Conservation (phyloP, 192 early-diverging fungal species). For the Podila epigama region DNA sequence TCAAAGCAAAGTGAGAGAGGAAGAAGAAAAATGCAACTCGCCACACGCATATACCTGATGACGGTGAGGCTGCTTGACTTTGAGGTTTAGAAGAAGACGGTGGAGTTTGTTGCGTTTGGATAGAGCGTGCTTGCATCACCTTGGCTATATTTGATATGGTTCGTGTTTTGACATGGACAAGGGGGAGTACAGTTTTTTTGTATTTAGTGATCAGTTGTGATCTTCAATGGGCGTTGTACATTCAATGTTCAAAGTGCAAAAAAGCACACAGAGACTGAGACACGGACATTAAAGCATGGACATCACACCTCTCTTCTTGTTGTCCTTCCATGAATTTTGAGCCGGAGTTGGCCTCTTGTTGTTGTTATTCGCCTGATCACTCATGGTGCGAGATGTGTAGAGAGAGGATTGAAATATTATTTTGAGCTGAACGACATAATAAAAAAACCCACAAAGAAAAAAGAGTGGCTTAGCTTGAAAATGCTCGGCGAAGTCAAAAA, state of each 20-base stretch:
- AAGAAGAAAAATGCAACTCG: too few relatives aligned
- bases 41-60: not conserved
- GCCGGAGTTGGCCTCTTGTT: slow-evolving; percentile 32
- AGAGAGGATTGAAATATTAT: not conserved
- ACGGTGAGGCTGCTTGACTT: not conserved
- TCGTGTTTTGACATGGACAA: too few relatives aligned
- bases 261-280: too few relatives aligned
- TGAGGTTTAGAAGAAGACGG: slow-evolving; percentile 2
- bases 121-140: slow-evolving; percentile 39
- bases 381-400: not conserved
- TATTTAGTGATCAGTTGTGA: not conserved
- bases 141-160: slow-evolving; percentile 9
- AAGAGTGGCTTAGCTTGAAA: not conserved
- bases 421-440: not conserved
- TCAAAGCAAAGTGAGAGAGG: too few relatives aligned
- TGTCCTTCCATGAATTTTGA: slow-evolving; percentile 27
- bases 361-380: slow-evolving; percentile 6
- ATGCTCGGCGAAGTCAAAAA: slow-evolving; percentile 1
- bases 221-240: too few relatives aligned
- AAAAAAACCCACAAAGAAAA: not conserved
- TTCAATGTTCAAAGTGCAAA: too few relatives aligned
- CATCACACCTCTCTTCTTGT: slow-evolving; percentile 37
- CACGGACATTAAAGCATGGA: too few relatives aligned
- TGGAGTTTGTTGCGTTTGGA: slow-evolving; percentile 15
- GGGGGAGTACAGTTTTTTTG: too few relatives aligned